Evolutionary conservation across 495 filamentous ascomycete genomes (phyloP), one percentile per base, ranked within the genome.

Genomic region (Glonium stellatum): DNA sequence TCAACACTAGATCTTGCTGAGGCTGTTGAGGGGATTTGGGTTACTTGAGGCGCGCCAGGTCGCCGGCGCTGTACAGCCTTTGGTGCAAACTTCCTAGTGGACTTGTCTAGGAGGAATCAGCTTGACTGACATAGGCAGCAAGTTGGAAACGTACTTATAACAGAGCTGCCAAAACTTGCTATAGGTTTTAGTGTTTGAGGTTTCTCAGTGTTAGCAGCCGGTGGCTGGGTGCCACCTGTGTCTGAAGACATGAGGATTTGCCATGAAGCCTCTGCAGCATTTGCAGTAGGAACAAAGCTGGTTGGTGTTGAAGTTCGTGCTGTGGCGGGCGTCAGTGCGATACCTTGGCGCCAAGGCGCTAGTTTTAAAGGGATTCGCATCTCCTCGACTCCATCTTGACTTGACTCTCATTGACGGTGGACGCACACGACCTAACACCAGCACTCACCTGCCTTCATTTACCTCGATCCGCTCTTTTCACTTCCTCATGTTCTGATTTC

Each of bases 131-230:
- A 15, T n/a, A 44, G 37, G n/a, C 46, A 21, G 11, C 22, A 47
- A 21, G 51, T 34, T 9, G 44, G 9, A 51, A 25, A 72, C 79
- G 63, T 68, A 83, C 81, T 84, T 59, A 84, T 81, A 21, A 75
- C 76, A 60, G 82, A 83, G 66, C 79, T 82, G 48, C 78, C 80
- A 37, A 84, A 78, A 22, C 78, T 71, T 60, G 78, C 77, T 78
- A 83, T 82, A 18, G 50, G 41, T 41, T 55, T 55, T 1, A 35
- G 11, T 5, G 55, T 27, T 31, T 57, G 62, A 69, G 64, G 41
- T 65, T 71, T 53, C 41, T 52, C 56, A 8, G 11, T 31, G 50
- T 19, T 15, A 10, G 13, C 71, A 49, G 64, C 69, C 65, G 36
- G 18, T 21, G 55, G 37, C 55, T 39, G 10, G n/a, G 47, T 35